Evolutionary conservation across 352 stramenopile species (phyloP).

Genomic region (Phytophthora pluvialis): DNA sequence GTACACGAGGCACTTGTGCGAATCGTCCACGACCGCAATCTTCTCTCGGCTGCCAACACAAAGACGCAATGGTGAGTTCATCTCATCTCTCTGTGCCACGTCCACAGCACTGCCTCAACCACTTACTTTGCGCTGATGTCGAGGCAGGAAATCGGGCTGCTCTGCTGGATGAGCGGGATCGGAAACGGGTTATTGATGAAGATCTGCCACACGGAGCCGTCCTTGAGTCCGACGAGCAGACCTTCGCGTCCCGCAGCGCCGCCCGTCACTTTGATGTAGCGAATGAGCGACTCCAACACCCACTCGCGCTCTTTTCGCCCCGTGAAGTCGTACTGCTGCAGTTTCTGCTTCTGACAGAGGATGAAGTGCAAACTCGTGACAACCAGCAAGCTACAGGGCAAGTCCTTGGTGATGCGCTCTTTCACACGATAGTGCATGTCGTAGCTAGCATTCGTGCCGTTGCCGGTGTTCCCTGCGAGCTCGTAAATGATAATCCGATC

Average conservation of each 20-base stretch:
- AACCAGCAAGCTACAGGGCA: constrained; percentile 89
- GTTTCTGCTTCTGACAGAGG: constrained; percentile 91
- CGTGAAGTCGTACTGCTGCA: constrained; percentile 93
- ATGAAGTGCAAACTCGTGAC: constrained; percentile 93
- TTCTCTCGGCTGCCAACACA: constrained; percentile 68
- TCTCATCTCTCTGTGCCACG: background rate
- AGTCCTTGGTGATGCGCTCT: constrained; percentile 85
- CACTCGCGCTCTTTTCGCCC: constrained; percentile 88
- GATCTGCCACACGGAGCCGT: constrained; percentile 92
- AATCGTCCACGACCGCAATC: constrained; percentile 92
- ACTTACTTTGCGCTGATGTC: constrained; percentile 89
- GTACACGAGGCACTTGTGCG: constrained; percentile 91
- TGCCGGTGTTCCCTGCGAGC: constrained; percentile 72
- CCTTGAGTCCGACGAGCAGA: constrained; percentile 92
- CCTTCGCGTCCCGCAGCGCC: constrained; percentile 90
- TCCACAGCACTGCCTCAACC: too few relatives aligned
- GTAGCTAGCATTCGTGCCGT: constrained; percentile 55
- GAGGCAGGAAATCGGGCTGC: constrained; percentile 86
- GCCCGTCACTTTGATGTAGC: constrained; percentile 93
- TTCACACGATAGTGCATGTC: constrained; percentile 95
- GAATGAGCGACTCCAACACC: constrained; percentile 89
- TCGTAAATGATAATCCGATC: constrained; percentile 96
- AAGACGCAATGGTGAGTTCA: background rate
- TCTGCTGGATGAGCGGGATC: constrained; percentile 91
- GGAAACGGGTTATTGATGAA: constrained; percentile 96